A percentile compares a stretch with the other conserved stretches of the same genome.
Conservation (phyloP, 176 grass and related monocot species). For the Avena insularis region DNA sequence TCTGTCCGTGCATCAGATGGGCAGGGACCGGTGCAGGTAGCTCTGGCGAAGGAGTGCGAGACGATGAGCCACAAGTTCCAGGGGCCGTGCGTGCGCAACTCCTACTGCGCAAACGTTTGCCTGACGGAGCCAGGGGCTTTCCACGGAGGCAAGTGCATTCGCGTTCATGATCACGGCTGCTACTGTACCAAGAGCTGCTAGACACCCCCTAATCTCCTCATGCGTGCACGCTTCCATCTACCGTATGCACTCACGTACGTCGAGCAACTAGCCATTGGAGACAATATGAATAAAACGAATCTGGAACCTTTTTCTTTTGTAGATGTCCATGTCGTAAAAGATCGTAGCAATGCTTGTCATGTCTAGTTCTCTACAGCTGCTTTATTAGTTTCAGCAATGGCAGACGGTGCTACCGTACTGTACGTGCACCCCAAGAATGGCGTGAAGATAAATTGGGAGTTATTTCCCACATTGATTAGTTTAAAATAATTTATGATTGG, state of each 20-base stretch:
- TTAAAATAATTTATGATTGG: background rate
- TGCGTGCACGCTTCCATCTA: background rate
- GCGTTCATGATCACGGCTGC: slow-evolving; percentile 44
- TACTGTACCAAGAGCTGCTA: slow-evolving; percentile 55
- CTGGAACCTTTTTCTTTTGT: background rate
- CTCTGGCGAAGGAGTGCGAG: slow-evolving; percentile 46
- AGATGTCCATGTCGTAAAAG: background rate
- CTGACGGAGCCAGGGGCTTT: slow-evolving; percentile 49
- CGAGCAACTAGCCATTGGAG: background rate
- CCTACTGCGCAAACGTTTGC: slow-evolving; percentile 59
- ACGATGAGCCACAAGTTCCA: slow-evolving; percentile 51
- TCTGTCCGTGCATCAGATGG: slow-evolving; percentile 29
- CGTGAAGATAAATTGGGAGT: background rate
- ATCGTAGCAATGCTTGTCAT: background rate
- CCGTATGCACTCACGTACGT: background rate
- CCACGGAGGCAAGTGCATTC: slow-evolving; percentile 42
- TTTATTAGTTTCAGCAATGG: background rate
- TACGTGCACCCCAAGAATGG: background rate
- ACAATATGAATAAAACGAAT: background rate
- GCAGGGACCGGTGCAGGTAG: slow-evolving; percentile 28
- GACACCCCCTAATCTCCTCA: background rate
- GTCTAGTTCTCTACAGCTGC: background rate
- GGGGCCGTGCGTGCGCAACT: slow-evolving; percentile 44
- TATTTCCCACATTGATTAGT: background rate
- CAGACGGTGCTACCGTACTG: too few species aligned